A percentile compares a stretch with the other conserved stretches of the same genome.
These are phyloP conservation scores for Ophiostoma ulmi DNA, from an alignment of 2,329 filamentous ascomycete species.

Conservation along the genomic window DNA sequence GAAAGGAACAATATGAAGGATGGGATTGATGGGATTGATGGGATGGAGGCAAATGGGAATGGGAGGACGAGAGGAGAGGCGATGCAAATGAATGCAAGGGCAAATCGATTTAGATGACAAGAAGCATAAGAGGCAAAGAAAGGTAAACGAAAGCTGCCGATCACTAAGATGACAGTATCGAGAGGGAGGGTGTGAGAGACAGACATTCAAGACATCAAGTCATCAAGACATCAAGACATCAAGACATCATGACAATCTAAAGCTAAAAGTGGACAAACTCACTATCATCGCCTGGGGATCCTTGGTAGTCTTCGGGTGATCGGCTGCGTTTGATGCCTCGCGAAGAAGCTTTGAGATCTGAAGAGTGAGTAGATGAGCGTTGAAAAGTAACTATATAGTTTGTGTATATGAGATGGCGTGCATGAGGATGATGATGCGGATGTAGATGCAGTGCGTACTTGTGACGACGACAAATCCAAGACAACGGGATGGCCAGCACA, in stretches of 20 bases:
- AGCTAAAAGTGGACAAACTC: constrained; percentile 42
- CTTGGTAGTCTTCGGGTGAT: constrained; percentile 63
- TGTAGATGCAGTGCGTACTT: background rate
- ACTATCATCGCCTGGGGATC: constrained; percentile 68
- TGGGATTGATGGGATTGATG: background rate
- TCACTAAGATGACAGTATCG: background rate
- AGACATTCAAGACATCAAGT: background rate
- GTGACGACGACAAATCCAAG: background rate
- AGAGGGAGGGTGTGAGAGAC: constrained; percentile 19
- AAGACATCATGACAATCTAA: constrained; percentile 7
- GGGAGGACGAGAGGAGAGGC: background rate
- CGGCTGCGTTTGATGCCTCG: constrained; percentile 75
- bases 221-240: background rate
- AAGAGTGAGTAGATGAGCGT: constrained; percentile 17
- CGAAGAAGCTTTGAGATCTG: constrained; percentile 31
- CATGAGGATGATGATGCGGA: background rate
- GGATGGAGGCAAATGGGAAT: background rate
- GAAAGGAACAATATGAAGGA: constrained; percentile 10
- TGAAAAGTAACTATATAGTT: no score
- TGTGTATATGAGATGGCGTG: background rate
- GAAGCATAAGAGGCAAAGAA: constrained; percentile 29
- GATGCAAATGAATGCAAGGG: background rate
- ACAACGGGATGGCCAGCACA: constrained; percentile 10
- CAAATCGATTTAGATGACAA: background rate
- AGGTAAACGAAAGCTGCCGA: constrained; percentile 27